Evolutionary conservation across 2,329 filamentous ascomycete genomes (phyloP).

Genomic region (Hymenoscyphus occultus): DNA sequence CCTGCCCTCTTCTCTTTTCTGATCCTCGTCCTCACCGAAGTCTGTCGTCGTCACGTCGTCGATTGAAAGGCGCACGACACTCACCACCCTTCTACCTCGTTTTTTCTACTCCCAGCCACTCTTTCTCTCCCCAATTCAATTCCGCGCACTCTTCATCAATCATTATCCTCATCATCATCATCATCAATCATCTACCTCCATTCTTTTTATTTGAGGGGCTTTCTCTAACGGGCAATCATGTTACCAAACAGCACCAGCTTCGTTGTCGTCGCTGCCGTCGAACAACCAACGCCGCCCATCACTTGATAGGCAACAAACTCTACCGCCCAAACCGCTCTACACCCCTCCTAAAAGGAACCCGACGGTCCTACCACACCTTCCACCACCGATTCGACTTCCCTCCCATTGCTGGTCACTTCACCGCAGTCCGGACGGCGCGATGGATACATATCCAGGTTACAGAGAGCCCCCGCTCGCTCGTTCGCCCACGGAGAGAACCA

Average conservation of each 20-base stretch:
- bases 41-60: conserved; percentile 20
- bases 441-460: conserved; percentile 34
- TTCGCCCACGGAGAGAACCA: conserved; percentile 36
- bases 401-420: conserved; percentile 9
- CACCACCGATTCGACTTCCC: conserved; percentile 2
- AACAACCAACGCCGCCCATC: conserved; percentile 31
- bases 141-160: conserved; percentile 18
- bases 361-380: conserved; percentile 18
- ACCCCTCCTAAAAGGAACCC: conserved; percentile 22
- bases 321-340: conserved; percentile 13
- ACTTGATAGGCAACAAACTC: conserved; percentile 34
- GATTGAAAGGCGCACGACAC: conserved; percentile 25
- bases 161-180: conserved; percentile 3
- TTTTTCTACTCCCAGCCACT: conserved; percentile 22
- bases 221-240: conserved; percentile 40
- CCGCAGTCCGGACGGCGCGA: conserved; percentile 16
- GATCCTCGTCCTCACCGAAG: conserved; percentile 14
- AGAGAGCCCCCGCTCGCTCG: conserved; percentile 34
- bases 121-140: neutral
- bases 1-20: conserved; percentile 22
- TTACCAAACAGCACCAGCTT: conserved; percentile 37
- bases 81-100: conserved; percentile 23
- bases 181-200: conserved; percentile 9
- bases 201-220: conserved; percentile 31
- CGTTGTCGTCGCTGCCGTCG: conserved; percentile 25